Percentiles rank a stretch among this genome's conserved stretches.
These are phyloP conservation scores for Scheffersomyces illinoinensis DNA, from an alignment of 1,139 yeast genomes.

Conservation along the genomic window DNA sequence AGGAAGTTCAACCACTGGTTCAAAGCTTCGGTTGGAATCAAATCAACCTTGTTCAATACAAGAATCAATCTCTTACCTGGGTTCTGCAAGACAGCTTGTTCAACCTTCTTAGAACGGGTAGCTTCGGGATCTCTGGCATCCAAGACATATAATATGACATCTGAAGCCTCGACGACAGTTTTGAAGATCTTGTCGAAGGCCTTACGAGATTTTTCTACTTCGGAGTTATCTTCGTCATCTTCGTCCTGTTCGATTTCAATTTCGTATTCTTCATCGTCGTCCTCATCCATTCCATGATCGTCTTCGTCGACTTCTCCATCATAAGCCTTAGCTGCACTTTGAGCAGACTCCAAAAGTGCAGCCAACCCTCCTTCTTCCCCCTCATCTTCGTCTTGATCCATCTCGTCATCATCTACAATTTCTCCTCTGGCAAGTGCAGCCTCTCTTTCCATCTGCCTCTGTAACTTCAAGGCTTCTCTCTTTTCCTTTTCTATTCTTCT, in stretches of 20 bases:
- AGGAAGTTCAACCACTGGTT: conserved; percentile 83
- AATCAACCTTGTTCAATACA: conserved; percentile 87
- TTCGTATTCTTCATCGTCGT: conserved; percentile 45
- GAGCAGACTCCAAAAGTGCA: conserved; percentile 88
- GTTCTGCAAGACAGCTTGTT: conserved; percentile 80
- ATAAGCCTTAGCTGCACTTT: conserved; percentile 74
- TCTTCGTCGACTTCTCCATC: conserved; percentile 53
- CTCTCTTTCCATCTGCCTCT: conserved; percentile 47
- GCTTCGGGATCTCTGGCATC: conserved; percentile 98
- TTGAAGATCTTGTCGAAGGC: conserved; percentile 90
- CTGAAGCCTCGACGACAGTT: conserved; percentile 81
- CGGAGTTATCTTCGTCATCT: conserved; percentile 37
- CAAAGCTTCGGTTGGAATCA: conserved; percentile 81
- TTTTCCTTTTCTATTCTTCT: conserved; percentile 65
- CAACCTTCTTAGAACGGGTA: conserved; percentile 89
- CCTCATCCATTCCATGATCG: conserved; percentile 44
- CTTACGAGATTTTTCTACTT: conserved; percentile 78
- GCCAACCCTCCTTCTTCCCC: conserved; percentile 66
- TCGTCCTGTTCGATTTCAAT: conserved; percentile 45
- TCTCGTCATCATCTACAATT: conserved; percentile 39
- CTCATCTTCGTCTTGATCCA: conserved; percentile 43
- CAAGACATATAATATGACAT: conserved; percentile 85
- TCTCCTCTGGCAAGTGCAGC: conserved; percentile 49
- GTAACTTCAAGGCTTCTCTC: conserved; percentile 49
- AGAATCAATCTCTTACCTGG: conserved; percentile 80